Conservation (phyloP, 495 filamentous ascomycete species). For the Rostrohypoxylon terebratum region DNA sequence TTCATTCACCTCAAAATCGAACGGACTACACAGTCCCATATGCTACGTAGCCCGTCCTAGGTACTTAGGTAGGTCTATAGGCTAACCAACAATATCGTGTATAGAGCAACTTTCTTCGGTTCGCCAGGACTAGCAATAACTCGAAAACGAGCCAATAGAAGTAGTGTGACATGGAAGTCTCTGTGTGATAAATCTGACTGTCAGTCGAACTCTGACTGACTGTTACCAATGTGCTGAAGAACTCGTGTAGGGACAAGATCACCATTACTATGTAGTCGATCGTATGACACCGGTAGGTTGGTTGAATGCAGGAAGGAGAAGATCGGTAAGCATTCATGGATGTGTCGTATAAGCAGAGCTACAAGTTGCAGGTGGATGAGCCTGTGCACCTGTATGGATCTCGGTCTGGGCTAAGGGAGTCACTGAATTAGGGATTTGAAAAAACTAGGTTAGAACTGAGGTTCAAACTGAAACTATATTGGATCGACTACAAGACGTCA, state of each 20-base stretch:
- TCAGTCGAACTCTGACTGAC: not conserved
- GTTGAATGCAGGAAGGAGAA: not conserved
- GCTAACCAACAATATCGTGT: not conserved
- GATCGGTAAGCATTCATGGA: no score
- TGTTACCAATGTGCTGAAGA: not conserved
- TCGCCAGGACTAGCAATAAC: not conserved
- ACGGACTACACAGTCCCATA: not conserved
- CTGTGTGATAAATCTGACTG: not conserved
- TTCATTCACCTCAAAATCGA: not conserved
- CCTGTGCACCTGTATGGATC: not conserved
- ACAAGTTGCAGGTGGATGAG: not conserved
- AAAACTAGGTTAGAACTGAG: not conserved
- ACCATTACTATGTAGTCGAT: not conserved
- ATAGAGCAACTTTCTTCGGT: not conserved
- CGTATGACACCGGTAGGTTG: not conserved
- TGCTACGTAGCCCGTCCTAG: not conserved
- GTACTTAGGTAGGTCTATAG: not conserved
- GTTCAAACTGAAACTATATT: not conserved
- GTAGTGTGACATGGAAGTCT: not conserved
- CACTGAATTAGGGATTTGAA: not conserved
- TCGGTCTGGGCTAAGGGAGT: not conserved
- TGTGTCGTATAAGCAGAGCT: slow-evolving; percentile 1
- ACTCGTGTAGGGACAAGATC: not conserved
- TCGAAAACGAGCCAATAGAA: not conserved
- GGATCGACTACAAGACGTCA: not conserved